Percentiles rank a stretch among this genome's conserved stretches.
Conservation (phyloP, 768 basidiomycete species). For the Arthromyces matolae region DNA sequence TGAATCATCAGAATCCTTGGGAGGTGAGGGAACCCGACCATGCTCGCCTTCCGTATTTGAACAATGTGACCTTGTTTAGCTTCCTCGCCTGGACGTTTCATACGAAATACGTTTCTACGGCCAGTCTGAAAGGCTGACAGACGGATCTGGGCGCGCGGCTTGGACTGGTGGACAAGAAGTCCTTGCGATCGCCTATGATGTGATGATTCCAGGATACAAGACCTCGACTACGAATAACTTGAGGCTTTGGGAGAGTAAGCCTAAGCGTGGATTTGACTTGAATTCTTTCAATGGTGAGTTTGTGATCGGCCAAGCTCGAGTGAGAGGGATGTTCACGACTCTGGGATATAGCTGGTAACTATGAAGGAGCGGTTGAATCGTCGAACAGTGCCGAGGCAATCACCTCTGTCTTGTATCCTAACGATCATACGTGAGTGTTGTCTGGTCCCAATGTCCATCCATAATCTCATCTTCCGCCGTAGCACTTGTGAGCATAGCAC, state of each 20-base stretch:
- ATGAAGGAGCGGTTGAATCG: conserved; percentile 83
- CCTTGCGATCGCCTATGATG: conserved; percentile 89
- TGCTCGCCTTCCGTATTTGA: not conserved
- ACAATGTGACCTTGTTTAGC: conserved; percentile 21
- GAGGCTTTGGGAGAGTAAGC: conserved; percentile 78
- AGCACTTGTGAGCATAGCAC: conserved; percentile 41
- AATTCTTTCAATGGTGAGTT: conserved; percentile 86
- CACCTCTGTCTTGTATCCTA: conserved; percentile 93
- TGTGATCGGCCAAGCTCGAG: not conserved
- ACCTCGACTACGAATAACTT: conserved; percentile 90
- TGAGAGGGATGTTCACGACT: not conserved
- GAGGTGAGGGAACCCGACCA: too few relatives aligned
- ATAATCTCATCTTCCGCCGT: not conserved
- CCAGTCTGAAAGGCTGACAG: conserved; percentile 60
- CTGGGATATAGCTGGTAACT: conserved; percentile 75
- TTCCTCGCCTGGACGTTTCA: conserved; percentile 78
- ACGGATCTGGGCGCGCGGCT: conserved; percentile 55
- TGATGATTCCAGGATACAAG: conserved; percentile 86
- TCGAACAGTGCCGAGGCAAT: conserved; percentile 91
- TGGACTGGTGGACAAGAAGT: conserved; percentile 95
- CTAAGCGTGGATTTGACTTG: conserved; percentile 88
- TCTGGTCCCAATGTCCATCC: conserved; percentile 2
- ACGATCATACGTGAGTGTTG: conserved; percentile 71
- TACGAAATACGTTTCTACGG: conserved; percentile 92
- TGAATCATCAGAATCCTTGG: conserved; percentile 86